These are phyloP conservation scores for Fremontodendron californicum DNA, from an alignment of 345 rosid genomes.

Conservation along the genomic window DNA sequence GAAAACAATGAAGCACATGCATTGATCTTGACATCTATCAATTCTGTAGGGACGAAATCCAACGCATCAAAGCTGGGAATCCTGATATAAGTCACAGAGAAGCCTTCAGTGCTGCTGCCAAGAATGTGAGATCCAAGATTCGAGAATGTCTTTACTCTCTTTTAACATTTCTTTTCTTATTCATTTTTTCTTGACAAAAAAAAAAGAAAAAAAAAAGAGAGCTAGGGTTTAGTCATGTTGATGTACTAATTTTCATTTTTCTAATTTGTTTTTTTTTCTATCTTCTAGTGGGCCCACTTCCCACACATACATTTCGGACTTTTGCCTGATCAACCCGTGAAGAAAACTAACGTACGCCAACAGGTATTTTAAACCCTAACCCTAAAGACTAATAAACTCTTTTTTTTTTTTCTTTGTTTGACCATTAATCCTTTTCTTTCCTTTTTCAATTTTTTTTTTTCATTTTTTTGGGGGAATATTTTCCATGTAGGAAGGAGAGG, in stretches of 20 bases:
- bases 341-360: constrained; percentile 69
- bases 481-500: constrained; percentile 65
- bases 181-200: background rate
- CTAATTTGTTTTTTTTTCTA: background rate
- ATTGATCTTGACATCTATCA: constrained; percentile 11
- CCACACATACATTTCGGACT: constrained; percentile 97
- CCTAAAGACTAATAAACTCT: background rate
- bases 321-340: constrained; percentile 96
- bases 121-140: constrained; percentile 66
- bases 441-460: background rate
- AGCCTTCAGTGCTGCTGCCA: constrained; percentile 99
- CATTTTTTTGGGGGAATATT: background rate
- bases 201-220: too few relatives aligned
- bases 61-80: constrained; percentile 96
- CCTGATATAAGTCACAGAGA: constrained; percentile 99
- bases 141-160: constrained; percentile 6
- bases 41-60: constrained; percentile 89
- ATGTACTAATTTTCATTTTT: background rate
- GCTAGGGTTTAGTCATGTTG: background rate
- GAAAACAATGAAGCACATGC: background rate
- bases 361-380: constrained; percentile 37
- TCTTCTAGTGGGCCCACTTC: constrained; percentile 91
- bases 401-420: background rate
- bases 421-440: background rate
- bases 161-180: too few relatives aligned